A percentile compares a stretch with the other conserved stretches of the same genome.
Conservation (phyloP, 2,329 filamentous ascomycete genomes). For the Monilinia vaccinii-corymbosi region DNA sequence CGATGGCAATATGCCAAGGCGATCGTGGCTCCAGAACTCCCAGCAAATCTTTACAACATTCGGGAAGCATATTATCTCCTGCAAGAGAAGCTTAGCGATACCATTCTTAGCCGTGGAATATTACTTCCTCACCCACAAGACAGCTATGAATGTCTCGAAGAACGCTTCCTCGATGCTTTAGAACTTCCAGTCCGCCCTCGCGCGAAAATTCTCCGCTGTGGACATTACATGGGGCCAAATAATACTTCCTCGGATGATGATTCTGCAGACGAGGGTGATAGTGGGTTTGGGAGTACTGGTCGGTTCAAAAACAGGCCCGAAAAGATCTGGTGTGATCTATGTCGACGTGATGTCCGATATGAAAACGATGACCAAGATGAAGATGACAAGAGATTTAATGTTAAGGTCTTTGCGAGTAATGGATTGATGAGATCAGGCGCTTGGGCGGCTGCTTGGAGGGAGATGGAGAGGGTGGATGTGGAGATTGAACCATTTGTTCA, state of each 20-base stretch:
- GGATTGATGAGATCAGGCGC: slow-evolving; percentile 86
- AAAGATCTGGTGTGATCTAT: slow-evolving; percentile 30
- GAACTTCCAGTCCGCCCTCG: slow-evolving; percentile 56
- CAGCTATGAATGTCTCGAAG: slow-evolving; percentile 72
- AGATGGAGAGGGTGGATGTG: slow-evolving; percentile 98
- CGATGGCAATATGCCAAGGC: slow-evolving; percentile 54
- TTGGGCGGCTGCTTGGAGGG: slow-evolving; percentile 89
- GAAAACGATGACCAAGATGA: slow-evolving; percentile 19
- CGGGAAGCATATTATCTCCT: slow-evolving; percentile 57
- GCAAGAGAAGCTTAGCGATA: slow-evolving; percentile 62
- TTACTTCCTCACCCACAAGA: slow-evolving; percentile 70
- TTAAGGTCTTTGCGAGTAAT: slow-evolving; percentile 92
- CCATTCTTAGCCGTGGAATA: slow-evolving; percentile 63
- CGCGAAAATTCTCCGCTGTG: slow-evolving; percentile 65
- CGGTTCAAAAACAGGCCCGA: background rate
- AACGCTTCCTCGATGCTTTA: slow-evolving; percentile 64
- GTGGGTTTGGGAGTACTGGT: slow-evolving; percentile 8
- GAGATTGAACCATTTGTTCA: slow-evolving; percentile 73
- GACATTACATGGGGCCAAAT: slow-evolving; percentile 59
- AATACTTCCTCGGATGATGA: slow-evolving; percentile 26
- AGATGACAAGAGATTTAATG: slow-evolving; percentile 47
- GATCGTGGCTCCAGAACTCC: slow-evolving; percentile 38
- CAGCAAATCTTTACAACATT: slow-evolving; percentile 40
- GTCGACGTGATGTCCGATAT: slow-evolving; percentile 25
- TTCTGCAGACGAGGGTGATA: slow-evolving; percentile 13